phyloP scores from a whole-genome alignment of 192 early-diverging fungal species.

The Podila horticola region DNA sequence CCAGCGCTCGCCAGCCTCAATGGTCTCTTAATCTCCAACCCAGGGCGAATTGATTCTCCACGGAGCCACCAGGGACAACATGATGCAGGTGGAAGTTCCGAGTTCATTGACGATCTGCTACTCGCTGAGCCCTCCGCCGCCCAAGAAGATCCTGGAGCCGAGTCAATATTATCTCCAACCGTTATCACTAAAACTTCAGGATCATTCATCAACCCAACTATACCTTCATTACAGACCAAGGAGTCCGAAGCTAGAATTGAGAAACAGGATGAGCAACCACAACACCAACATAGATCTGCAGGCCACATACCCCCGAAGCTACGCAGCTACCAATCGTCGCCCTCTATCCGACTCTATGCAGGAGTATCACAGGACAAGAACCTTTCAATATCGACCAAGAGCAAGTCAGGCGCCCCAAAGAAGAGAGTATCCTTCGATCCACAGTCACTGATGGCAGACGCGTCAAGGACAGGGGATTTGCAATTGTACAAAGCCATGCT shows the following conservation, averaged over 20 bases:
- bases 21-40: slow-evolving; percentile 23
- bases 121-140: slow-evolving; percentile 10
- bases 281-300: background rate
- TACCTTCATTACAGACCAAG: background rate
- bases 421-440: slow-evolving; percentile 45
- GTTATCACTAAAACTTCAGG: slow-evolving; percentile 7
- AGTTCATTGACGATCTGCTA: slow-evolving; percentile 12
- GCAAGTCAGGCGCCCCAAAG: background rate
- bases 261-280: background rate
- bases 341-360: slow-evolving; percentile 27
- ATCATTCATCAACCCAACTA: background rate
- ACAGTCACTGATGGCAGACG: slow-evolving; percentile 43
- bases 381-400: slow-evolving; percentile 3
- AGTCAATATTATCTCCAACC: slow-evolving; percentile 28
- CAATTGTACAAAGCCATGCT: slow-evolving; percentile 35
- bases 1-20: slow-evolving; percentile 3
- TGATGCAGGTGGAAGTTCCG: background rate
- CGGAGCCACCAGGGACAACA: background rate
- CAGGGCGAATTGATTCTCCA: background rate
- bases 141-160: slow-evolving; percentile 7
- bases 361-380: background rate
- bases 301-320: slow-evolving; percentile 32
- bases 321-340: slow-evolving; percentile 50
- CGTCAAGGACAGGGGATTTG: slow-evolving; percentile 40
- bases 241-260: background rate